These are phyloP conservation scores for Ascomycota sp. DNA, from an alignment of 2,329 filamentous ascomycete genomes.

Conservation along the genomic window DNA sequence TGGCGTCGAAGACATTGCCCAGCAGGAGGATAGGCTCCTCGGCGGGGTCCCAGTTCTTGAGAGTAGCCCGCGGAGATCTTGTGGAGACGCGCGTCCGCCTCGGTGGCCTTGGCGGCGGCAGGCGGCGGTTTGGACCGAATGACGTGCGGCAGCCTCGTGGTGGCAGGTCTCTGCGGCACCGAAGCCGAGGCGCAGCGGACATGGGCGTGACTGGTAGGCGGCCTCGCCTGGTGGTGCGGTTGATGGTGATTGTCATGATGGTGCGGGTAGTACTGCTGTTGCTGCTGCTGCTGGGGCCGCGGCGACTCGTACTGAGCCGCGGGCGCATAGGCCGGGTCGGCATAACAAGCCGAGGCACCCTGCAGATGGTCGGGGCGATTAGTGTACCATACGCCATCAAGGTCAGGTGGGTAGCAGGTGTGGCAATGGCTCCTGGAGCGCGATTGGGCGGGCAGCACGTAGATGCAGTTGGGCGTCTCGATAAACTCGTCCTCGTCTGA, in stretches of 20 bases:
- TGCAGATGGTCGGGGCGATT: conserved; percentile 36
- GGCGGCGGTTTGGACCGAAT: conserved; percentile 11
- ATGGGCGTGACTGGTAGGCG: conserved; percentile 22
- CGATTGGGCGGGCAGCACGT: conserved; percentile 29
- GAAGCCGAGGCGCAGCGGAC: conserved; percentile 26
- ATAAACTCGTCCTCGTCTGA: conserved; percentile 43
- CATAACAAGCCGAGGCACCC: conserved; percentile 17
- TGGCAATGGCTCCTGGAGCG: conserved; percentile 15
- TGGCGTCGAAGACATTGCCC: conserved; percentile 90
- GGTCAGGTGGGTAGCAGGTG: conserved; percentile 17
- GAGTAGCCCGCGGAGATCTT: conserved; percentile 80
- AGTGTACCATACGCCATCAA: conserved; percentile 35
- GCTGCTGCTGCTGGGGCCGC: conserved; percentile 17
- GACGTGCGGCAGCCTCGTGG: conserved; percentile 22
- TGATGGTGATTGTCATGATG: no score
- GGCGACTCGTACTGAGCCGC: conserved; percentile 20
- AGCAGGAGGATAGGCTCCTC: conserved; percentile 88
- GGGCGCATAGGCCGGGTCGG: conserved; percentile 16
- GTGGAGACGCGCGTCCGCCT: conserved; percentile 39
- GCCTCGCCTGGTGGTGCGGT: no score
- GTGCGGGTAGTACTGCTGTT: no score
- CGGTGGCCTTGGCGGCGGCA: conserved; percentile 27
- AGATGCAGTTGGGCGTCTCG: conserved; percentile 31
- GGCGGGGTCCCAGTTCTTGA: conserved; percentile 95
- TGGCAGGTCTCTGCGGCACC: conserved; percentile 30